phyloP scores from a whole-genome alignment of 768 basidiomycete species.

The Serendipita sp. region DNA sequence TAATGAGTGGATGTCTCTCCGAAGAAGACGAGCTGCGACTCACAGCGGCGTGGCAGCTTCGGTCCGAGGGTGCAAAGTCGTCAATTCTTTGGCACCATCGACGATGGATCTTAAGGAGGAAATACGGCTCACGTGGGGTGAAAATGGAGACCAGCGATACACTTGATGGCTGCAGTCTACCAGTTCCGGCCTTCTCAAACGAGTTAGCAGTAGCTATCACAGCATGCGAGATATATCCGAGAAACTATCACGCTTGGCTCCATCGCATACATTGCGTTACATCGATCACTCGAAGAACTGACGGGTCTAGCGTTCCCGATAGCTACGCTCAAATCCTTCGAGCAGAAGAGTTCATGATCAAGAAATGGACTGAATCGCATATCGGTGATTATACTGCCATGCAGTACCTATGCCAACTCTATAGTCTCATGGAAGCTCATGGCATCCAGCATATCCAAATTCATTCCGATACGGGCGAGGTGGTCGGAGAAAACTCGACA shows the following conservation, averaged over 20 bases:
- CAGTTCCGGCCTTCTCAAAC: constrained; percentile 13
- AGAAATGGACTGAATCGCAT: constrained; percentile 43
- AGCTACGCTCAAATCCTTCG: constrained; percentile 21
- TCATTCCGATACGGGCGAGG: not conserved
- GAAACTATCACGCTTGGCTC: constrained; percentile 61
- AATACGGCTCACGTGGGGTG: constrained; percentile 16
- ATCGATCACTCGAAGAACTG: constrained; percentile 13
- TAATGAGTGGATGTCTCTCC: constrained; percentile 23
- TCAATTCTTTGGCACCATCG: constrained; percentile 56
- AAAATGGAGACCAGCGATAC: constrained; percentile 11
- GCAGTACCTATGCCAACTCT: constrained; percentile 32
- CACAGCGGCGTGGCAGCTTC: constrained; percentile 31
- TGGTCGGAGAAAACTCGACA: not conserved
- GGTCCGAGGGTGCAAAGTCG: constrained; percentile 42
- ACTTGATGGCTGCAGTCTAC: constrained; percentile 16
- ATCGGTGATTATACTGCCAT: constrained; percentile 51
- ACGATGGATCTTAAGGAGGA: constrained; percentile 37
- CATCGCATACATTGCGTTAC: constrained; percentile 37
- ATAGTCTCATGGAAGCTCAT: constrained; percentile 9
- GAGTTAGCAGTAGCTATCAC: constrained; percentile 33
- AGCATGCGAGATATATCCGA: constrained; percentile 45
- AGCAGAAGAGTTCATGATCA: constrained; percentile 24
- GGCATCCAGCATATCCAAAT: not conserved
- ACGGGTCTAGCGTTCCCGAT: constrained; percentile 9
- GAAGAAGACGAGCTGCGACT: constrained; percentile 32